Conservation (phyloP, 2,329 filamentous ascomycete genomes). For the Pseudogymnoascus sp. region DNA sequence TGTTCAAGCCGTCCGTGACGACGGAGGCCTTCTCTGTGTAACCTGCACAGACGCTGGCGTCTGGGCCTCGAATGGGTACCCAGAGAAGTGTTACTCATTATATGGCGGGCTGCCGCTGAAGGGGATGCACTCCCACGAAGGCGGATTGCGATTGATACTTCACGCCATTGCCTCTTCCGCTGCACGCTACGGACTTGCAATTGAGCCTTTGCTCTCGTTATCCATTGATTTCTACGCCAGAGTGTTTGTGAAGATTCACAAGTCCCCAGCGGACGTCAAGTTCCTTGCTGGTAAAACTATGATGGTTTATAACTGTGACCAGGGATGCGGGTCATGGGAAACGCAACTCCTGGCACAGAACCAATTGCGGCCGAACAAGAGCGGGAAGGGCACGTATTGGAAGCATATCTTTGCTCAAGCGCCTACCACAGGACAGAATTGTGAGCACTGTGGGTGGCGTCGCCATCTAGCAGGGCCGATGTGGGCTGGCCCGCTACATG, state of each 20-base stretch:
- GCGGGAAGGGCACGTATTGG: conserved; percentile 60
- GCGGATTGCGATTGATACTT: conserved; percentile 76
- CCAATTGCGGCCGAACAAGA: conserved; percentile 60
- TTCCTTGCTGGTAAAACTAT: conserved; percentile 86
- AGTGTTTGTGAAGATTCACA: conserved; percentile 75
- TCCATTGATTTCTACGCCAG: conserved; percentile 95
- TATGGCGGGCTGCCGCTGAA: conserved; percentile 88
- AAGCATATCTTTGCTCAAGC: conserved; percentile 71
- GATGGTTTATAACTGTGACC: conserved; percentile 84
- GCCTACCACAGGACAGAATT: conserved; percentile 58
- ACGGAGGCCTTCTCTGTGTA: conserved; percentile 85
- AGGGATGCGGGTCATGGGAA: conserved; percentile 85
- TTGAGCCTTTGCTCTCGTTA: conserved; percentile 84
- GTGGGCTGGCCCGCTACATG: conserved; percentile 88
- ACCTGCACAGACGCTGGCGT: conserved; percentile 96
- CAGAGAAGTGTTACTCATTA: conserved; percentile 87
- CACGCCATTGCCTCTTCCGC: conserved; percentile 74
- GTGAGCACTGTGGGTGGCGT: conserved; percentile 76
- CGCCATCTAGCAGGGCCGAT: conserved; percentile 89
- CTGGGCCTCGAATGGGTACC: conserved; percentile 88
- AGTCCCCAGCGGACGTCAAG: conserved; percentile 79
- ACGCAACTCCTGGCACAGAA: conserved; percentile 72
- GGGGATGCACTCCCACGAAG: conserved; percentile 80
- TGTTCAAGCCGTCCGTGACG: conserved; percentile 71
- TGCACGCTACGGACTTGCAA: conserved; percentile 74